phyloP scores from a whole-genome alignment of 2,329 filamentous ascomycete genomes.

The Pseudogymnoascus sp. region DNA sequence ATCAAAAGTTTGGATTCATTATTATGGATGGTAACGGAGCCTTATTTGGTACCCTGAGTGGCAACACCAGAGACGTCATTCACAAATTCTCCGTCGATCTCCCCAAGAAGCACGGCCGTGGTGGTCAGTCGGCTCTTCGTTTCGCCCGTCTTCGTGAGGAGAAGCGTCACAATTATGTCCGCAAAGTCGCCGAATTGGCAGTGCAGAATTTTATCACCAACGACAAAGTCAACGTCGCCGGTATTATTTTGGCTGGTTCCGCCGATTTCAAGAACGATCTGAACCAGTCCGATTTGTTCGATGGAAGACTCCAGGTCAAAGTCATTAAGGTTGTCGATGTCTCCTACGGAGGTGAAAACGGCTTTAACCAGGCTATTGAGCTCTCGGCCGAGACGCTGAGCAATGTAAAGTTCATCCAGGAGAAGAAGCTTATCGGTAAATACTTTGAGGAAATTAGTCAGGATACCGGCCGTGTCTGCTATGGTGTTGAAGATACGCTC shows the following conservation, averaged over 20 bases:
- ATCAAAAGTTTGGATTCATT: constrained; percentile 99
- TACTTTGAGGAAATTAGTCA: constrained; percentile 99
- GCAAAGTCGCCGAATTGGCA: constrained; percentile 94
- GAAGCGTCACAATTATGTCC: constrained; percentile 99
- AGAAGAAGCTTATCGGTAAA: constrained; percentile 98
- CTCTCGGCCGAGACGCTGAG: constrained; percentile 87
- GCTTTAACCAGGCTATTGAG: constrained; percentile 99
- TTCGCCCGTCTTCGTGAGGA: constrained; percentile 98
- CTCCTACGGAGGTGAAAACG: constrained; percentile 97
- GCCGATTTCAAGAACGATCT: constrained; percentile 99
- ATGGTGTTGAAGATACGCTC: constrained; percentile 94
- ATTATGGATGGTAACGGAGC: constrained; percentile 99
- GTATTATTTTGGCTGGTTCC: constrained; percentile 88
- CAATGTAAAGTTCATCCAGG: constrained; percentile 99
- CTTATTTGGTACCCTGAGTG: constrained; percentile 91
- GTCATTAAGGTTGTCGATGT: constrained; percentile 99
- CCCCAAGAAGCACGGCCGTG: constrained; percentile 99
- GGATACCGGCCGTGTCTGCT: constrained; percentile 93
- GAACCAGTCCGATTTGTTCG: constrained; percentile 95
- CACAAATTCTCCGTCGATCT: constrained; percentile 99
- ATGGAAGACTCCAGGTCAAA: constrained; percentile 81
- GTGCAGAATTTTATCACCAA: constrained; percentile 98
- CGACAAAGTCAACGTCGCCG: constrained; percentile 97
- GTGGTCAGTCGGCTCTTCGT: constrained; percentile 98
- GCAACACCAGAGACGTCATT: constrained; percentile 91